Base-by-base conservation (phyloP, 2,329 filamentous ascomycete genomes). In the Didymellaceae sp. region DNA sequence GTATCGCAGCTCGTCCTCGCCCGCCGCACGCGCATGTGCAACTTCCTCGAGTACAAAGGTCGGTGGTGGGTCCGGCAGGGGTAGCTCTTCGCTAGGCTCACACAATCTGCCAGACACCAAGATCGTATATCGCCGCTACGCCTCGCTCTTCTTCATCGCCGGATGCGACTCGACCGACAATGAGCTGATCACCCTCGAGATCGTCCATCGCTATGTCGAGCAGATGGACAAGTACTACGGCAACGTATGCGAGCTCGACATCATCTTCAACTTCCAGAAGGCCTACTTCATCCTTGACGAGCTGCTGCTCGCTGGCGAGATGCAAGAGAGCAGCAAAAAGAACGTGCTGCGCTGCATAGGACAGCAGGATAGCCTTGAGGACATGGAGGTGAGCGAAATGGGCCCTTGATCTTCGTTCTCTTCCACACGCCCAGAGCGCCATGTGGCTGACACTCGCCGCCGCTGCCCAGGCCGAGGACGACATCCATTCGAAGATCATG, bases 171-270 rank as follows among this genome's bases (percentile, higher is more conserved):
- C 92, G n/a, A 91, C 91, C 58, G 94, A 99, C 77, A 99, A 99
- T 77, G 94, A 99, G 74, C 81, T 99, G 71, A 97, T 97, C 74
- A 96, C 91, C 18, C 90, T 99, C 72, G 94, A 99, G 76, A 91
- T 99, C 72, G 95, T 99, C 68, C 94, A 99, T 76, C 91, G 94
- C 77, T 99, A 99, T 74, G 94, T 99, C 71, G 94, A 99, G 77
- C 94, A 99, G 78, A 99, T 99, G 94, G 94, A 99, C 82, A 99
- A 99, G 76, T 99, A 99, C 80, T 99, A 97, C 76, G 94, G 94
- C 75, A 99, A 99, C 75, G 94, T 99, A 53, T 99, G 94, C 86
- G 94, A 99, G 79, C 85, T 99, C 59, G 92, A 97, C 75, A 97
- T 97, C 77, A 99, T 99, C 75, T 99, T 99, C 84, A 97, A 96